Base-by-base conservation (phyloP, 2,329 filamentous ascomycete species). In the Colletotrichum tropicale region DNA sequence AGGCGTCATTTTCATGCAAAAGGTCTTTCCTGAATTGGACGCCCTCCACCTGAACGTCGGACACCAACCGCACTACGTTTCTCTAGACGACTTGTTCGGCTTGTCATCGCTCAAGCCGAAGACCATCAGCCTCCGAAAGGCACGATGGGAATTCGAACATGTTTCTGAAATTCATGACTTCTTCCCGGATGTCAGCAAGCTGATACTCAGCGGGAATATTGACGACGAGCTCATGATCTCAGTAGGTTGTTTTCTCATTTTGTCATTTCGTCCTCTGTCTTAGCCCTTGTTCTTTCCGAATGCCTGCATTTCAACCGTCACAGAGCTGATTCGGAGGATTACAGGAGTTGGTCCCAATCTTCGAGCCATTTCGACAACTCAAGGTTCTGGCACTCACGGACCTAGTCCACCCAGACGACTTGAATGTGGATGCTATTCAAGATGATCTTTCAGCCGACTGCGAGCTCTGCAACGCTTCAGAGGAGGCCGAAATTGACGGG, bases 41-140 rank as follows among this genome's bases (percentile, higher is more conserved):
- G n/a, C n/a, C n/a, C n/a, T n/a, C n/a, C n/a, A n/a, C n/a, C n/a
- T n/a, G n/a, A n/a, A n/a, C n/a, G n/a, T n/a, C 38, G 38, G 38
- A 10, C 0, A 6, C 38, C 38, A 10, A n/a, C 3, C 2, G 0
- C 8, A 10, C 5, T 2, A 6, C 18, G 1, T n/a, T n/a, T 43
- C 38, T 43, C 18, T 43, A 18, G 2, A 3, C 1, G 38, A 48
- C 9, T 0, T 48, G 18, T 0, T 21, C 9, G 5, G 18, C 0
- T 0, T 12, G 18, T 21, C 18, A 12, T 48, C 43, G 43, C n/a
- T 21, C 3, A 21, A 48, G 0, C 1, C 21, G 43, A 21, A 21
- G 10, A 48, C 43, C 0, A 1, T 21, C 0, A 48, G 43, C 43
- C 18, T 48, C 9, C 43, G 1, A 48, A 48, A 48, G 43, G 10